Conservation (phyloP, 2,329 filamentous ascomycete genomes). For the Cyclaneusma minus region DNA sequence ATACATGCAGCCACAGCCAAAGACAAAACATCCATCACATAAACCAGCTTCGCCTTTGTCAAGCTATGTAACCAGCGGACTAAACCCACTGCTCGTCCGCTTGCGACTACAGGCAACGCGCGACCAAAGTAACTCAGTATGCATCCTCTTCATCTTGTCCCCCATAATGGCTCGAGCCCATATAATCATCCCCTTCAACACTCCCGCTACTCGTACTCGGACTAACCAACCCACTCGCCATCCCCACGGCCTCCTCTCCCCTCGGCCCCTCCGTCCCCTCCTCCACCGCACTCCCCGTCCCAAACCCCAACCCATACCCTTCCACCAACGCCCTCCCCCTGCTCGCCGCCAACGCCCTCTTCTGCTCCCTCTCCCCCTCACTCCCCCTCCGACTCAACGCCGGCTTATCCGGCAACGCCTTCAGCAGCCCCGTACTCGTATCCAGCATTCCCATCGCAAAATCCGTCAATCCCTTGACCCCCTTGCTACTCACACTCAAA, state of each 20-base stretch:
- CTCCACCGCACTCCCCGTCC: background rate
- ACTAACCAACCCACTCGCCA: slow-evolving; percentile 16
- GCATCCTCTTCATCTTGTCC: too few relatives aligned
- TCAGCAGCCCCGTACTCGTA: slow-evolving; percentile 52
- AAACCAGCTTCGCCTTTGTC: too few relatives aligned
- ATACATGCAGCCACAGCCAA: too few relatives aligned
- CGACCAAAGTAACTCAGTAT: too few relatives aligned
- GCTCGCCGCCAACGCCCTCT: background rate
- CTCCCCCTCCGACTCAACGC: slow-evolving; percentile 33
- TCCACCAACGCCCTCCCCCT: background rate
- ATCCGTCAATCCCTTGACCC: slow-evolving; percentile 39
- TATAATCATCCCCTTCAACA: slow-evolving; percentile 5
- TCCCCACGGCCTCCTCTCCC: slow-evolving; percentile 3
- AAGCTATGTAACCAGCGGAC: too few relatives aligned
- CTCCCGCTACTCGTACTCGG: slow-evolving; percentile 18
- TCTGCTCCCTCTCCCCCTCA: slow-evolving; percentile 8
- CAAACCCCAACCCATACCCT: slow-evolving; percentile 1
- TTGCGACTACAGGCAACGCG: too few relatives aligned
- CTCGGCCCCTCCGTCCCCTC: background rate
- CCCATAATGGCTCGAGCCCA: too few relatives aligned
- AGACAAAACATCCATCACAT: too few relatives aligned
- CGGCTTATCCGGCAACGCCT: slow-evolving; percentile 57
- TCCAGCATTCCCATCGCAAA: slow-evolving; percentile 71
- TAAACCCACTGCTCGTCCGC: too few relatives aligned
- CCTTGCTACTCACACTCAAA: slow-evolving; percentile 56